phyloP scores from a whole-genome alignment of 352 stramenopile genomes.

The Phytophthora citrophthora region DNA sequence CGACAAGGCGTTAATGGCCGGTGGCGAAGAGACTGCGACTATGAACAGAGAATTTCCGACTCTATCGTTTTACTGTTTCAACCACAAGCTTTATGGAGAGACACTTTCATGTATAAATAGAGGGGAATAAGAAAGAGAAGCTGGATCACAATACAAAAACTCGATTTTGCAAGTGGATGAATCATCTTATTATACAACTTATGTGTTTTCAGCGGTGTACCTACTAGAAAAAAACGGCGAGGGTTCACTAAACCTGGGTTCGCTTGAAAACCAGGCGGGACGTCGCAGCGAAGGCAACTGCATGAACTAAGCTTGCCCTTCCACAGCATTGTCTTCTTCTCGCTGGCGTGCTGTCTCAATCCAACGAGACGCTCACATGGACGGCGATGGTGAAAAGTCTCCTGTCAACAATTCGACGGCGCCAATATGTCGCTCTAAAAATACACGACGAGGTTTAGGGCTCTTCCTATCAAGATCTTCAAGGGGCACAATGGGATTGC shows the following conservation, averaged over 20 bases:
- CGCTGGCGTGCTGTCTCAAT: conserved; percentile 12
- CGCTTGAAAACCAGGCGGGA: conserved; percentile 16
- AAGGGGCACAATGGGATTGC: not conserved
- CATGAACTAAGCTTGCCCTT: conserved; percentile 2
- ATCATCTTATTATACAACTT: not conserved
- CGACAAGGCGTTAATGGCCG: conserved; percentile 16
- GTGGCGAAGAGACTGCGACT: conserved; percentile 13
- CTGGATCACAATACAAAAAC: not conserved
- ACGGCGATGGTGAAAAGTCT: not conserved
- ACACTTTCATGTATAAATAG: conserved; percentile 5
- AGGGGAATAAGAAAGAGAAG: conserved; percentile 5
- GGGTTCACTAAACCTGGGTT: conserved; percentile 20
- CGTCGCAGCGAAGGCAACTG: conserved; percentile 8
- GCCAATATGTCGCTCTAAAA: conserved; percentile 10
- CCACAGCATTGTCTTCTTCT: conserved; percentile 4
- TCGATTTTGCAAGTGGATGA: not conserved
- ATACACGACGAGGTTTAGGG: conserved; percentile 5
- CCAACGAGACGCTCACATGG: not conserved
- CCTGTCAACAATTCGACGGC: not conserved
- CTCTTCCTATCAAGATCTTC: conserved; percentile 3
- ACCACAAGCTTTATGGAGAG: not conserved
- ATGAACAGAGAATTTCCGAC: conserved; percentile 15
- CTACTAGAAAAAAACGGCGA: conserved; percentile 11
- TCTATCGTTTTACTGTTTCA: conserved; percentile 5
- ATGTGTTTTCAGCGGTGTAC: conserved; percentile 9